Evolutionary conservation across 768 basidiomycete species (phyloP), one percentile per base, ranked within the genome.

Genomic region (Pluteus cervinus): DNA sequence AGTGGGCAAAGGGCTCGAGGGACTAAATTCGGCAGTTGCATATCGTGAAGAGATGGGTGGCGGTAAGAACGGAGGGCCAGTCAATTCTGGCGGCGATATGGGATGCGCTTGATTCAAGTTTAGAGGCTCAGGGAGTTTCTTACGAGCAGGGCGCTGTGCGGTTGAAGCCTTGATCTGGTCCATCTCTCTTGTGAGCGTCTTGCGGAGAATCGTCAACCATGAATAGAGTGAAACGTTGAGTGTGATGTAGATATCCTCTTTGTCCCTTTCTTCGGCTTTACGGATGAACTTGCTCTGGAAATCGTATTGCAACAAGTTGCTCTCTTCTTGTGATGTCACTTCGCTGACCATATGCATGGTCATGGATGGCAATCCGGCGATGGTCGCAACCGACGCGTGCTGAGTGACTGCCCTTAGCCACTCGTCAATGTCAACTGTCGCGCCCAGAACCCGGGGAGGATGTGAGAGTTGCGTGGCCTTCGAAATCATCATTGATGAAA

Each of bases 341-440:
- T 85, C 75, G 48, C 81, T 86, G 38, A 67, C 58, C 88, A 91
- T 91, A 37, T 73, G 65, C 68, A 90, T 86, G 39, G 69, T 71
- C 85, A 90, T 88, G 2, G 83, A 74, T 3, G 88, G 88, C 29
- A 90, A 56, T 4, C 83, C 83, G 24, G 87, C 84, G 37, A 91
- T 87, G 16, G 66, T 86, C 0, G 85, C 79, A 47, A 86, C 80
- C 4, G 66, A 52, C 1, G 82, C 76, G 23, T 73, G 71, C 49
- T 75, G 75, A 46, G 82, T 65, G 4, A 88, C 60, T 0, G 63
- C 57, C 7, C 61, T 58, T n/a, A 87, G 57, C 83, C 85, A 87
- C 17, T 67, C 65, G 17, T 63, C 63, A 26, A 63, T 71, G 33
- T 74, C 69, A 6, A 62, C 46, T 2, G 30, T 24, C 7, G 16